Evolutionary conservation across 805 yeast species (phyloP).

Genomic region (Candida coleopterorum): DNA sequence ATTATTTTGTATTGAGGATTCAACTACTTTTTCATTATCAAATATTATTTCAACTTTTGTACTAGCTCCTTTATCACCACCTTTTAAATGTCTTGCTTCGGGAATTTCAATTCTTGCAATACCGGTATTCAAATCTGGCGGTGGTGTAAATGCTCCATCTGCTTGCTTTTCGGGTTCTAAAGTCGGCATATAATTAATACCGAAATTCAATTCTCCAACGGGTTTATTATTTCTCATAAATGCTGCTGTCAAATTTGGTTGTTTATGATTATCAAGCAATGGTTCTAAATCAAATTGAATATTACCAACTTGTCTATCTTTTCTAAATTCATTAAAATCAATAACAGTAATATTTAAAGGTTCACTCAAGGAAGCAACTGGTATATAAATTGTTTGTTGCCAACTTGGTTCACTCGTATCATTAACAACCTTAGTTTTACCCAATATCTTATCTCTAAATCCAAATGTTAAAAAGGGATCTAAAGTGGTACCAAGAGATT

Average conservation of each 20-base stretch:
- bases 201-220: conserved; percentile 70
- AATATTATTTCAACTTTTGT: conserved; percentile 69
- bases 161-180: conserved; percentile 55
- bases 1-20: conserved; percentile 56
- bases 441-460: conserved; percentile 53
- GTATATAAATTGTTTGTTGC: conserved; percentile 72
- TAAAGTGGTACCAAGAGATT: conserved; percentile 67
- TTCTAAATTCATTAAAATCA: conserved; percentile 76
- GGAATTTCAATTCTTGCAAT: conserved; percentile 64
- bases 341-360: conserved; percentile 68
- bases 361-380: conserved; percentile 72
- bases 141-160: conserved; percentile 80
- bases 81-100: conserved; percentile 54
- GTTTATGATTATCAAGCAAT: conserved; percentile 49
- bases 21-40: conserved; percentile 54
- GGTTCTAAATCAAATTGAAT: conserved; percentile 69
- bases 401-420: conserved; percentile 74
- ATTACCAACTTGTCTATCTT: conserved; percentile 78
- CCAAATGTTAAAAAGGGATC: conserved; percentile 87
- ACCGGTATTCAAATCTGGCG: conserved; percentile 94
- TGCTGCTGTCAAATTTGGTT: conserved; percentile 46
- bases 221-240: conserved; percentile 79
- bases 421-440: conserved; percentile 61
- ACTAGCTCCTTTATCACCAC: conserved; percentile 45
- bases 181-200: conserved; percentile 73